Conservation (phyloP, 345 rosid genomes). For the Lumnitzera racemosa region DNA sequence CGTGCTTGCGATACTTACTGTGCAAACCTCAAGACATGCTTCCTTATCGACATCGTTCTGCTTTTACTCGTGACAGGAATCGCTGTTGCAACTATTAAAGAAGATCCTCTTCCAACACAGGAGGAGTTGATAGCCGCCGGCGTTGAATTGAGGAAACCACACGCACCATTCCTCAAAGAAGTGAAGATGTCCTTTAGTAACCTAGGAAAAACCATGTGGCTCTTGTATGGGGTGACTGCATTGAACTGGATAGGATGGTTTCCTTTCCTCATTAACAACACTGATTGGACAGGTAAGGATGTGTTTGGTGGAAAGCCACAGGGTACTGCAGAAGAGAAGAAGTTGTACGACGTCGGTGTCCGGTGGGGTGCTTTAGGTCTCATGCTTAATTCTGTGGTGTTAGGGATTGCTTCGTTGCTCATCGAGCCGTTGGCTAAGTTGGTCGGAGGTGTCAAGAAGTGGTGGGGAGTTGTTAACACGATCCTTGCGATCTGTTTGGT, state of each 20-base stretch:
- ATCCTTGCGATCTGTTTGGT: slow-evolving; percentile 9
- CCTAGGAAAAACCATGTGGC: slow-evolving; percentile 62
- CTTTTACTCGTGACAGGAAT: slow-evolving; percentile 32
- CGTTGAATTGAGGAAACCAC: not conserved
- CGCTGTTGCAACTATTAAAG: slow-evolving; percentile 48
- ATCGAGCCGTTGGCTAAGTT: slow-evolving; percentile 40
- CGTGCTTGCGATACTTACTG: slow-evolving; percentile 68
- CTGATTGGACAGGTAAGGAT: slow-evolving; percentile 93
- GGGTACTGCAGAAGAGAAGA: slow-evolving; percentile 16
- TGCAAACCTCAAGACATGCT: slow-evolving; percentile 82
- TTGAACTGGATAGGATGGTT: slow-evolving; percentile 92
- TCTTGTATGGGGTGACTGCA: slow-evolving; percentile 62
- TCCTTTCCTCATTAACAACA: slow-evolving; percentile 74
- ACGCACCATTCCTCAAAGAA: slow-evolving; percentile 29
- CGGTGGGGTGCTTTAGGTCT: slow-evolving; percentile 77
- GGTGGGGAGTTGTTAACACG: slow-evolving; percentile 15
- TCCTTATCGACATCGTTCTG: slow-evolving; percentile 53
- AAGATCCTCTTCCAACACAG: slow-evolving; percentile 22
- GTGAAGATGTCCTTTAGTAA: slow-evolving; percentile 37
- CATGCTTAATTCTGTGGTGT: slow-evolving; percentile 66
- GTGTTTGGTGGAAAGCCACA: slow-evolving; percentile 70
- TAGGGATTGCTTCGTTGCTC: slow-evolving; percentile 55
- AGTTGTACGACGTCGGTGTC: slow-evolving; percentile 56
- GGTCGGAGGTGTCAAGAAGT: slow-evolving; percentile 24
- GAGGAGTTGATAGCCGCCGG: slow-evolving; percentile 9